Conservation (phyloP, 352 stramenopile genomes). For the Pythium vanterpoolii region DNA sequence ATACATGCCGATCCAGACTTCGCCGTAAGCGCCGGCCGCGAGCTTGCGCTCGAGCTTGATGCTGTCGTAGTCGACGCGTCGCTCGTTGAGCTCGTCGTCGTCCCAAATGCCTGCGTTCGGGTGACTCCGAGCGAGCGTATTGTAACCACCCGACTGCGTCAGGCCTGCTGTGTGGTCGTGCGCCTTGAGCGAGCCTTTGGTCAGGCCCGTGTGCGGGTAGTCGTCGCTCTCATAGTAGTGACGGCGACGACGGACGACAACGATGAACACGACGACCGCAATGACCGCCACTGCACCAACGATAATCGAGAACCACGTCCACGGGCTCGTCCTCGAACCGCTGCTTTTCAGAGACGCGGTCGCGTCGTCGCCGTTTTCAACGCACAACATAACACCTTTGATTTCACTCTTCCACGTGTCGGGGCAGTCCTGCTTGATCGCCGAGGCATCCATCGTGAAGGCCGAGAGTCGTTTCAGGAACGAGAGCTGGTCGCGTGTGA, state of each 20-base stretch:
- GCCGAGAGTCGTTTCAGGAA: constrained; percentile 16
- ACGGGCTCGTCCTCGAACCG: not conserved
- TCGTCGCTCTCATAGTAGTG: not conserved
- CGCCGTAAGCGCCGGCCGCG: constrained; percentile 55
- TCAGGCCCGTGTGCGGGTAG: not conserved
- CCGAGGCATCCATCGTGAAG: constrained; percentile 7
- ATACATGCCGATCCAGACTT: constrained; percentile 74
- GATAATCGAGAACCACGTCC: constrained; percentile 8
- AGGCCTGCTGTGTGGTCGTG: constrained; percentile 8
- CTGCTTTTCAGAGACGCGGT: not conserved
- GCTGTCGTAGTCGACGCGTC: constrained; percentile 62
- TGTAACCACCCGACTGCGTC: not conserved
- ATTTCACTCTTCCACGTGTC: constrained; percentile 8
- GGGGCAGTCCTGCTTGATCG: constrained; percentile 6
- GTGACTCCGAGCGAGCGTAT: constrained; percentile 8
- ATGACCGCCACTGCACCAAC: constrained; percentile 1
- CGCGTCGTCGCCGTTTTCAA: not conserved
- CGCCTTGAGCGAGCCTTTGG: not conserved
- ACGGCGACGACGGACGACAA: constrained; percentile 14
- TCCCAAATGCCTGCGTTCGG: constrained; percentile 33
- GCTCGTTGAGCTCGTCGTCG: constrained; percentile 57
- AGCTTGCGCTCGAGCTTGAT: constrained; percentile 58
- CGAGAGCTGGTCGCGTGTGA: constrained; percentile 10
- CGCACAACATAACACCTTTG: constrained; percentile 2
- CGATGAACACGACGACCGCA: not conserved